Evolutionary conservation across 2,329 filamentous ascomycete species (phyloP).

Genomic region (Penicillium janthinellum): DNA sequence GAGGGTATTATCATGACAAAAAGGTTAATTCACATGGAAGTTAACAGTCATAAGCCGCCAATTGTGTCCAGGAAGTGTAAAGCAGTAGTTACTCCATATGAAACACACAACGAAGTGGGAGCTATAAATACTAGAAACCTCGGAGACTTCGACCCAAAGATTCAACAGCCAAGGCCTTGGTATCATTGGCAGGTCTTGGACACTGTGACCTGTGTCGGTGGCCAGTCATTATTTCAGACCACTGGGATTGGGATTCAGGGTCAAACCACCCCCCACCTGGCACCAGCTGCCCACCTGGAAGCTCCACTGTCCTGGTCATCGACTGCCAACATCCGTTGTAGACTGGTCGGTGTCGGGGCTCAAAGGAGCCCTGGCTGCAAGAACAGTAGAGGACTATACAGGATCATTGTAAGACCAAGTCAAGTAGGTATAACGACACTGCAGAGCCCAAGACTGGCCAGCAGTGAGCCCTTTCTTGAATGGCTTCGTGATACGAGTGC

Average conservation of each 20-base stretch:
- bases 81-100: neutral
- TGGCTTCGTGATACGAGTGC: neutral
- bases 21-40: neutral
- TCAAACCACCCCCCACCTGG: neutral
- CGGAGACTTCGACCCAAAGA: neutral
- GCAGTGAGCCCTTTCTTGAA: neutral
- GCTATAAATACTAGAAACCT: conserved; percentile 4
- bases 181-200: conserved; percentile 1
- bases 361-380: too few relatives aligned
- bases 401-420: too few relatives aligned
- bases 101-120: neutral
- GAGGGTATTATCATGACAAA: neutral
- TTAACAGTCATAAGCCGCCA: neutral
- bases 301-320: too few relatives aligned
- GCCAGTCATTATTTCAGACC: neutral
- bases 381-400: too few relatives aligned
- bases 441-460: neutral
- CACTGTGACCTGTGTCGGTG: neutral
- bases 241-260: neutral
- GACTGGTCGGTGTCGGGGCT: too few relatives aligned
- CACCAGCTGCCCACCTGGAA: neutral
- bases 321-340: too few relatives aligned
- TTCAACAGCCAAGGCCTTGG: neutral
- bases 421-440: neutral
- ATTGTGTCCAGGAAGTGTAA: neutral